These are phyloP conservation scores for Cystoderma amianthinum DNA, from an alignment of 768 basidiomycete species.

Conservation along the genomic window DNA sequence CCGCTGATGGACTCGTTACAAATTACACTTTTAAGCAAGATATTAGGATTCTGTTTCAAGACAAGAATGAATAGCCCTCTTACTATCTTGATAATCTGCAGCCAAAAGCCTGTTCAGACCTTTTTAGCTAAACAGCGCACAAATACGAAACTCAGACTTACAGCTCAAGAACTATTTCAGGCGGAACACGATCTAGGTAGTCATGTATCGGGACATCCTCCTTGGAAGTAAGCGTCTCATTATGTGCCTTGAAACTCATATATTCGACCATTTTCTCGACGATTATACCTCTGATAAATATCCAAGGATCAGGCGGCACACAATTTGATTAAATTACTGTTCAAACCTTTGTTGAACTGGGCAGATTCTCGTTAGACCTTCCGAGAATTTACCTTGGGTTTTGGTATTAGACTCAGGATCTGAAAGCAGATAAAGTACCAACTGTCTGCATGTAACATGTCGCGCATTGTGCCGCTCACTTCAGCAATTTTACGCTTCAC, in stretches of 20 bases:
- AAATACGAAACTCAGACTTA: conserved; percentile 32
- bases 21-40: no score
- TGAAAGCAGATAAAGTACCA: conserved; percentile 16
- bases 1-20: no score
- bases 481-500: conserved; percentile 69
- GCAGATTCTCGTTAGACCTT: conserved; percentile 67
- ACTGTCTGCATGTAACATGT: conserved; percentile 75
- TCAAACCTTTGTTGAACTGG: conserved; percentile 65
- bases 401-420: conserved; percentile 4
- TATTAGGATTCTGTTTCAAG: no score
- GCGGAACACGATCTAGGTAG: conserved; percentile 75
- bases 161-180: conserved; percentile 87
- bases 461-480: conserved; percentile 75
- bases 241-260: conserved; percentile 78
- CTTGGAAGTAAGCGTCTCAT: conserved; percentile 59
- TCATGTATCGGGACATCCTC: conserved; percentile 77
- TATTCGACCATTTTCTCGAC: conserved; percentile 89
- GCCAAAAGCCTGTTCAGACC: conserved; percentile 51
- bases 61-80: no score
- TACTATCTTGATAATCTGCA: conserved; percentile 64
- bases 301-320: no score
- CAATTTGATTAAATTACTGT: conserved; percentile 1
- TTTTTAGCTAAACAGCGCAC: conserved; percentile 3
- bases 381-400: conserved; percentile 59
- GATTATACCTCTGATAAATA: conserved; percentile 48